These are phyloP conservation scores for Oryza rufipogon DNA, from an alignment of 176 grass and related monocot genomes.

Conservation along the genomic window DNA sequence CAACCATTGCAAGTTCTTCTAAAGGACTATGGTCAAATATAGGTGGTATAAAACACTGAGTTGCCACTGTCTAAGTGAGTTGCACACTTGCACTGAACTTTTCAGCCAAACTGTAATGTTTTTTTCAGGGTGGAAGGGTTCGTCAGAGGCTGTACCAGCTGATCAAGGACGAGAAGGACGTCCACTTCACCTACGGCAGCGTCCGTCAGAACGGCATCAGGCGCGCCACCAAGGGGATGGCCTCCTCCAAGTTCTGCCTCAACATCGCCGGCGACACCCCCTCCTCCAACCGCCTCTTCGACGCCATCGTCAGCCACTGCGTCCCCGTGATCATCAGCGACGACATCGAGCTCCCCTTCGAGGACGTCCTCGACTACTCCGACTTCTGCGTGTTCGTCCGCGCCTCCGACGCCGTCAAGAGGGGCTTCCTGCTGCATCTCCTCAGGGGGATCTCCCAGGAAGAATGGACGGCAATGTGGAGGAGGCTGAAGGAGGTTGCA, in stretches of 20 bases:
- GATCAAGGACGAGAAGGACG: constrained; percentile 70
- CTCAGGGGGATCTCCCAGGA: constrained; percentile 46
- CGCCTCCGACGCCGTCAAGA: constrained; percentile 49
- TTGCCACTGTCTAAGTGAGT: neutral
- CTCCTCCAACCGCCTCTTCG: constrained; percentile 89
- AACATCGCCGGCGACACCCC: constrained; percentile 86
- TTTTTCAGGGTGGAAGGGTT: constrained; percentile 73
- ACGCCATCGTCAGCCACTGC: constrained; percentile 81
- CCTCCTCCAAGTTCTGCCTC: constrained; percentile 80
- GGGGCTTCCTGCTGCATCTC: constrained; percentile 47
- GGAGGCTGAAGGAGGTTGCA: constrained; percentile 58
- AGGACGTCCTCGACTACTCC: constrained; percentile 86
- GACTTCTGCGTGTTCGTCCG: constrained; percentile 90
- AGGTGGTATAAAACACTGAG: too few species aligned
- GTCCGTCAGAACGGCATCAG: constrained; percentile 74
- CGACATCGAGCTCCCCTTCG: constrained; percentile 83
- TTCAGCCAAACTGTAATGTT: neutral
- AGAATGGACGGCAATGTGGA: constrained; percentile 74
- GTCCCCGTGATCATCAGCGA: constrained; percentile 80
- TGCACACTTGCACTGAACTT: neutral
- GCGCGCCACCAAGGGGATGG: constrained; percentile 65
- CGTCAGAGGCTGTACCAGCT: constrained; percentile 66
- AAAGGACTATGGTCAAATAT: too few species aligned
- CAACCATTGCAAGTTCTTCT: neutral
- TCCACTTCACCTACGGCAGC: constrained; percentile 81